A percentile compares a stretch with the other conserved stretches of the same genome.
These are phyloP conservation scores for Saitozyma podzolica DNA, from an alignment of 768 basidiomycete species.

Conservation along the genomic window DNA sequence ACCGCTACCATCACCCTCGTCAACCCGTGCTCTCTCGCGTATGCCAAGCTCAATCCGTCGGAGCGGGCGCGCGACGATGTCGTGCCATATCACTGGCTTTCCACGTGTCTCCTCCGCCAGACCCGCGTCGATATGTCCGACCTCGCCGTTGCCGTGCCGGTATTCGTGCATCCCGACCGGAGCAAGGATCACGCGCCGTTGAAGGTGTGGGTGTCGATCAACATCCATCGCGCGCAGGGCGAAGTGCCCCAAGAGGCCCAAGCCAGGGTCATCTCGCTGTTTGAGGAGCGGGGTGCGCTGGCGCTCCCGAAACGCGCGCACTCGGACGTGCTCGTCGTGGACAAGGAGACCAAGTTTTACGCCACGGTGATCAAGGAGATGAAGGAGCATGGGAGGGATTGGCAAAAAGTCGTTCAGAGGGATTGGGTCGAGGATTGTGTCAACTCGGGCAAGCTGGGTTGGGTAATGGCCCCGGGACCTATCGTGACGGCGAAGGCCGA, in stretches of 20 bases:
- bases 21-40: constrained; percentile 19
- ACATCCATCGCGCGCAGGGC: constrained; percentile 15
- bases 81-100: constrained; percentile 38
- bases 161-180: constrained; percentile 24
- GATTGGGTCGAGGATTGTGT: constrained; percentile 41
- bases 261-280: not conserved
- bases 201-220: constrained; percentile 37
- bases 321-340: constrained; percentile 40
- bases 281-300: constrained; percentile 27
- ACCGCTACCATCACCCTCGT: constrained; percentile 21
- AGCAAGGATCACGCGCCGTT: constrained; percentile 16
- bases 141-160: constrained; percentile 7
- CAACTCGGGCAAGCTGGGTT: constrained; percentile 19
- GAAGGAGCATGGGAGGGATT: constrained; percentile 11
- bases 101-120: constrained; percentile 5
- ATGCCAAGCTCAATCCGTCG: not conserved
- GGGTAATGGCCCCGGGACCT: constrained; percentile 4
- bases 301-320: constrained; percentile 24
- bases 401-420: constrained; percentile 36
- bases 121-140: constrained; percentile 1
- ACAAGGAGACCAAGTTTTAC: constrained; percentile 21
- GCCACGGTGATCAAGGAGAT: constrained; percentile 21
- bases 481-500: constrained; percentile 2
- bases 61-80: not conserved
- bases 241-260: constrained; percentile 26